Conservation (phyloP, 2,329 filamentous ascomycete genomes). For the Zymoseptoria tritici region DNA sequence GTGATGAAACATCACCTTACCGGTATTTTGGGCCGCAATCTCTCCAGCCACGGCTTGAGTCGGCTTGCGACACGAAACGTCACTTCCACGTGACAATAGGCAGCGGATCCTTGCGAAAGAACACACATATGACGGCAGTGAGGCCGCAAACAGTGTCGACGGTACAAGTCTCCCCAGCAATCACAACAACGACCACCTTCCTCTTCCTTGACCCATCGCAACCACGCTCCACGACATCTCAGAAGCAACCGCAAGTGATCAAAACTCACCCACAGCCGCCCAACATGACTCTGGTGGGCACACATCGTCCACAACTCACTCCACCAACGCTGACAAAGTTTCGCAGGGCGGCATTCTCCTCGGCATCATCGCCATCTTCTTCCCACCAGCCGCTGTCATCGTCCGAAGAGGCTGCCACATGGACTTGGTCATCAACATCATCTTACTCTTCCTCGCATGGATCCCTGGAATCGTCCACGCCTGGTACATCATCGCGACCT, state of each 20-base stretch:
- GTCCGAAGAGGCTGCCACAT: constrained; percentile 78
- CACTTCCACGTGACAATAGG: neutral
- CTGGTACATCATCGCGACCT: constrained; percentile 49
- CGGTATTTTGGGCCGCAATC: neutral
- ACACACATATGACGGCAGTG: neutral
- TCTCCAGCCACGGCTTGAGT: neutral
- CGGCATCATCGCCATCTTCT: constrained; percentile 26
- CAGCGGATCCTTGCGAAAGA: neutral
- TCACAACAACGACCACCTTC: neutral
- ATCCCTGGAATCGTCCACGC: constrained; percentile 66
- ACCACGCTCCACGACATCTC: neutral
- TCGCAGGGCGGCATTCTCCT: constrained; percentile 13
- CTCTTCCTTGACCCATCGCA: neutral
- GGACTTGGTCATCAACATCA: constrained; percentile 64
- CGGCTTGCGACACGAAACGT: neutral
- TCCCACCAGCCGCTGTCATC: constrained; percentile 83
- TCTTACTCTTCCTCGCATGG: constrained; percentile 63
- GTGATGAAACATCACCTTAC: neutral
- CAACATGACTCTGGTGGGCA: neutral
- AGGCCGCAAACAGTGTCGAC: neutral
- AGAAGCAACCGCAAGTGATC: neutral
- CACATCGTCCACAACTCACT: neutral
- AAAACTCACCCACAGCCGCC: neutral
- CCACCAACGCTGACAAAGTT: neutral
- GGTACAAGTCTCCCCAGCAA: neutral